Base-by-base conservation (phyloP, 371 early-diverging fungal genomes). In the Mortierella sp. region DNA sequence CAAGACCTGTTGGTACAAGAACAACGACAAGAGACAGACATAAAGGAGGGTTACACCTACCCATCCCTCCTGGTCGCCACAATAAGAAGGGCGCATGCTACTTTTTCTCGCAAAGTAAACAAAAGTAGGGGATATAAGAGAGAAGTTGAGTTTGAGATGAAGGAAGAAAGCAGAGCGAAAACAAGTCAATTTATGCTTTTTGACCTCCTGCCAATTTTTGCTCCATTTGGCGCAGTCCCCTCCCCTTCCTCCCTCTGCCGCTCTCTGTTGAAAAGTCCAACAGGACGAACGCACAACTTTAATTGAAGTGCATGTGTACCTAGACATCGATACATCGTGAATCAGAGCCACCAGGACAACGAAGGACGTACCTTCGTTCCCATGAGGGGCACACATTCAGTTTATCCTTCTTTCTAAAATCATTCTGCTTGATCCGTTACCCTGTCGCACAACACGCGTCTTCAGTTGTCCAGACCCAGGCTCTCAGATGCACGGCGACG, bases 61-160 rank as follows among this genome's bases (percentile, higher is more conserved):
- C 76, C 76, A 70, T 70, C 70, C 76, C 44, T 76, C 70, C 14
- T n/a, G 43, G 26, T 70, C 76, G 5, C 57, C 16, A 34, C 70
- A 76, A 55, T 46, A 76, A 24, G 50, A 43, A 44, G 40, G 24
- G 40, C 76, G 70, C 76, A 76, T 76, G 46, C 28, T 46, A 24
- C 43, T 69, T 13, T 44, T 44, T 43, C 13, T 0, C 19, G 50
- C 19, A 24, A 46, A 50, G 2, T 1, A 37, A 37, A 24, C 1
- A 34, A 72, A n/a, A 72, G 50, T 0, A 54, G 19, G n/a, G 24
- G 53, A 9, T 55, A 55, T 11, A 55, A 26, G 55, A 55, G 11
- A 55, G 26, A 10, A 3, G 10, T 50, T 16, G 50, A 48, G 48
- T 1, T 8, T 14, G 48, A 48, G 54, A 9, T 55, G 26, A 57